Evolutionary conservation across 2,329 filamentous ascomycete genomes (phyloP).

Genomic region (Hypoxylon sp.): DNA sequence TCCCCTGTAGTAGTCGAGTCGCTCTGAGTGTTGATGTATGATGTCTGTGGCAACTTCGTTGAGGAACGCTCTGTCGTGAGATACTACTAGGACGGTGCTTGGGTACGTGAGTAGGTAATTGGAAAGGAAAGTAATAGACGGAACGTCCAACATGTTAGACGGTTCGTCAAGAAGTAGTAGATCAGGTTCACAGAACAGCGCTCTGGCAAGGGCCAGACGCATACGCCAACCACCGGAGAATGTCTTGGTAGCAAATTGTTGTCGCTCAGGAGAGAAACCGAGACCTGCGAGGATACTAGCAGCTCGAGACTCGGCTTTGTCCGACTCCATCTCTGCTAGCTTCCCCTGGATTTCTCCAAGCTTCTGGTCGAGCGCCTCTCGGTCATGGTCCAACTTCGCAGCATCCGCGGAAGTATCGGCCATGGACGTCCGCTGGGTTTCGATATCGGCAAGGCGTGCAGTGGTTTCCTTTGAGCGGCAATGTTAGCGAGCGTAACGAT

Average conservation of each 20-base stretch:
- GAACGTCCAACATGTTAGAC: slow-evolving; percentile 99
- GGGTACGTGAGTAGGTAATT: slow-evolving; percentile 95
- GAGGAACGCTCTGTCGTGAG: slow-evolving; percentile 98
- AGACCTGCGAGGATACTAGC: slow-evolving; percentile 97
- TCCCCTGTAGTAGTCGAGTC: slow-evolving; percentile 97
- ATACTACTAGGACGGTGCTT: slow-evolving; percentile 94
- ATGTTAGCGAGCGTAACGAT: slow-evolving; percentile 44
- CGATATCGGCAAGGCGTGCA: slow-evolving; percentile 77
- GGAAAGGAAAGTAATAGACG: slow-evolving; percentile 97
- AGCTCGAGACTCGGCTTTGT: slow-evolving; percentile 94
- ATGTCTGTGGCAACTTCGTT: slow-evolving; percentile 99
- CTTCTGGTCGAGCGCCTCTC: slow-evolving; percentile 89
- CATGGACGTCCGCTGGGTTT: slow-evolving; percentile 78
- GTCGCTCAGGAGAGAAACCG: slow-evolving; percentile 92
- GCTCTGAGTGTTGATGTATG: slow-evolving; percentile 96
- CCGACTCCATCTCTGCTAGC: slow-evolving; percentile 97
- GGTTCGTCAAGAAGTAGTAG: slow-evolving; percentile 96
- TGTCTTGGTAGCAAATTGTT: slow-evolving; percentile 92
- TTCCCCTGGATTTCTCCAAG: slow-evolving; percentile 91
- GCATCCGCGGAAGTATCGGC: slow-evolving; percentile 94
- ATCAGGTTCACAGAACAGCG: slow-evolving; percentile 97
- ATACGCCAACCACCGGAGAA: slow-evolving; percentile 99
- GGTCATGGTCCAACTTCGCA: slow-evolving; percentile 81
- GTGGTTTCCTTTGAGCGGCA: slow-evolving; percentile 74
- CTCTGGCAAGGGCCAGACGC: slow-evolving; percentile 92